phyloP scores from a whole-genome alignment of 2,329 filamentous ascomycete species.

The Paraconiothyrium brasiliense region DNA sequence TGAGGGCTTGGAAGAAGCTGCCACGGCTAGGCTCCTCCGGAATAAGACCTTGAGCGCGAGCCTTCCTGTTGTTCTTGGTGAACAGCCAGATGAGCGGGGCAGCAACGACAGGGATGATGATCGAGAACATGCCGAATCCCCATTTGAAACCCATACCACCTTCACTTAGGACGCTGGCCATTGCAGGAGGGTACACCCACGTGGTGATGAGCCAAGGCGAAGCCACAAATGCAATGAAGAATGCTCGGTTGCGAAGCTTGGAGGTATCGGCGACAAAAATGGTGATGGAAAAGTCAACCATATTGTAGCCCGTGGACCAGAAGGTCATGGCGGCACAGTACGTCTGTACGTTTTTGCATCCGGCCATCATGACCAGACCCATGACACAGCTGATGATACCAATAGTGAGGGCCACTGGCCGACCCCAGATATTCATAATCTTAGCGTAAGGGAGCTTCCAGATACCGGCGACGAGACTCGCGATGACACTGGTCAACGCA shows the following conservation, averaged over 20 bases:
- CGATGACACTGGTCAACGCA: slow-evolving; percentile 51
- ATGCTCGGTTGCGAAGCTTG: slow-evolving; percentile 67
- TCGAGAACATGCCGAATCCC: slow-evolving; percentile 73
- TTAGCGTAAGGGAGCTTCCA: slow-evolving; percentile 55
- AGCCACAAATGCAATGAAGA: slow-evolving; percentile 64
- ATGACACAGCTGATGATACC: slow-evolving; percentile 43
- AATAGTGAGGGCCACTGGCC: slow-evolving; percentile 48
- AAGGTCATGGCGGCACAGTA: slow-evolving; percentile 74
- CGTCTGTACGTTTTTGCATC: slow-evolving; percentile 67
- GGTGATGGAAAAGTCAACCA: slow-evolving; percentile 69
- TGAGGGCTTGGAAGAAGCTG: slow-evolving; percentile 56
- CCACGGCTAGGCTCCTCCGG: slow-evolving; percentile 57
- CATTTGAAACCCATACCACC: slow-evolving; percentile 67
- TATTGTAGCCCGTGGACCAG: slow-evolving; percentile 69
- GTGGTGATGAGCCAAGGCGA: slow-evolving; percentile 46
- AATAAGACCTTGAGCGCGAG: slow-evolving; percentile 64
- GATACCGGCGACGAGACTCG: slow-evolving; percentile 50
- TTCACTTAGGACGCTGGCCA: slow-evolving; percentile 55
- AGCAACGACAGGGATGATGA: slow-evolving; percentile 69
- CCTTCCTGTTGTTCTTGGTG: slow-evolving; percentile 67
- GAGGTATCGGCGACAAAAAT: slow-evolving; percentile 76
- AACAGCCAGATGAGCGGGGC: slow-evolving; percentile 70
- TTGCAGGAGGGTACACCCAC: slow-evolving; percentile 41
- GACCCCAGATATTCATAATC: slow-evolving; percentile 55
- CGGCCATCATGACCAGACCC: slow-evolving; percentile 73